Percentiles rank a stretch among this genome's conserved stretches.
These are phyloP conservation scores for Skeletonema menzelii DNA, from an alignment of 108 stramenopile genomes.

Conservation along the genomic window DNA sequence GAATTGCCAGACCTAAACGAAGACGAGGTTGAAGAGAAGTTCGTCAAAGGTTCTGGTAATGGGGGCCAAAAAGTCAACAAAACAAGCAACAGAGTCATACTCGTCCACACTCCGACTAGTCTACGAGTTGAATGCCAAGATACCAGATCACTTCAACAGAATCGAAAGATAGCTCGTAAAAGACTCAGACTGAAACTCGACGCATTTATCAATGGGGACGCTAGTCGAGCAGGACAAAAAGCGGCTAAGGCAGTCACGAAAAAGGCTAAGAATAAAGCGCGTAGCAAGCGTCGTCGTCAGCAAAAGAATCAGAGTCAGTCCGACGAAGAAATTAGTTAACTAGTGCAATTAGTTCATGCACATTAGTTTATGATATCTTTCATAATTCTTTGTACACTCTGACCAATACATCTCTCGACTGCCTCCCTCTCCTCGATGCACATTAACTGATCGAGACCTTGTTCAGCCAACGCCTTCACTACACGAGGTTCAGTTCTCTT, in stretches of 20 bases:
- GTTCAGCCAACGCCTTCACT: constrained; percentile 7
- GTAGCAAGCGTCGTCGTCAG: constrained; percentile 51
- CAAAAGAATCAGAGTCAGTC: constrained; percentile 46
- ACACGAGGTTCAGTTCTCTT: constrained; percentile 4
- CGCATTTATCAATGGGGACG: constrained; percentile 73
- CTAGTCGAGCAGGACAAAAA: constrained; percentile 56
- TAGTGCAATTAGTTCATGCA: background rate
- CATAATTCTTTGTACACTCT: constrained; percentile 24
- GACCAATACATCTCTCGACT: constrained; percentile 37
- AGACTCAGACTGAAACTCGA: constrained; percentile 80
- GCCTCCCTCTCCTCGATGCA: constrained; percentile 38
- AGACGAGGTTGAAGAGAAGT: constrained; percentile 65
- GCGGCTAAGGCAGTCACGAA: constrained; percentile 58
- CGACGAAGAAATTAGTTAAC: background rate
- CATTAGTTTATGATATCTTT: constrained; percentile 27
- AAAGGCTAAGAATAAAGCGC: constrained; percentile 71
- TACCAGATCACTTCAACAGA: constrained; percentile 85
- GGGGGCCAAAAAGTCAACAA: constrained; percentile 94
- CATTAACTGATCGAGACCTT: constrained; percentile 19
- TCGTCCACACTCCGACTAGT: constrained; percentile 77
- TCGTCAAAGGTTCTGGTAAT: constrained; percentile 79
- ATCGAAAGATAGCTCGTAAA: constrained; percentile 88
- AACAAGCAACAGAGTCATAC: constrained; percentile 76
- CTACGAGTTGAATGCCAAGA: constrained; percentile 86
- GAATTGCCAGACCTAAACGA: constrained; percentile 38